Evolutionary conservation across 768 basidiomycete genomes (phyloP).

Genomic region (Lactifluus volemus): DNA sequence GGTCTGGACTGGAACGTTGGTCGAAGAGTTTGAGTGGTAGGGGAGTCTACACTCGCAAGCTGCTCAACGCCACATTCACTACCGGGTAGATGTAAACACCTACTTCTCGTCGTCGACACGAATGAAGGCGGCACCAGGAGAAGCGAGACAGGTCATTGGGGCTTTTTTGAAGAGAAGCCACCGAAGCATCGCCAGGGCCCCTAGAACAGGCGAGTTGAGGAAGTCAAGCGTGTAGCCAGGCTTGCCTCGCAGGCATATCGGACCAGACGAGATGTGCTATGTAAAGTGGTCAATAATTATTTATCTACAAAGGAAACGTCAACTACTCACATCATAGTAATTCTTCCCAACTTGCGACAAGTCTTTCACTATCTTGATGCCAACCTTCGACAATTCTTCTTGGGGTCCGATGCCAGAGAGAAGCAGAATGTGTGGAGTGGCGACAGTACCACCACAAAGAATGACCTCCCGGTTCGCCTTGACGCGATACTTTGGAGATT

Average conservation of each 20-base stretch:
- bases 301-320: background rate
- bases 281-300: background rate
- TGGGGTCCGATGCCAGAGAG: slow-evolving; percentile 36
- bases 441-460: slow-evolving; percentile 19
- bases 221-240: slow-evolving; percentile 16
- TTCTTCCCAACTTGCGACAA: slow-evolving; percentile 18
- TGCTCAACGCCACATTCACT: background rate
- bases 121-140: slow-evolving; percentile 15
- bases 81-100: background rate
- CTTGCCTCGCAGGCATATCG: slow-evolving; percentile 8
- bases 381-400: slow-evolving; percentile 24
- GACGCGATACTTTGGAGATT: slow-evolving; percentile 4
- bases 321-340: slow-evolving; percentile 10
- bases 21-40: slow-evolving; percentile 5
- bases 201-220: slow-evolving; percentile 10
- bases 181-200: slow-evolving; percentile 1
- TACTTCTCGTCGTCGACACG: slow-evolving; percentile 15
- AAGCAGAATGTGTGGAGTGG: slow-evolving; percentile 33
- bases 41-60: slow-evolving; percentile 1
- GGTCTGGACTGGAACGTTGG: background rate
- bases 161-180: slow-evolving; percentile 10
- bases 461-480: slow-evolving; percentile 21
- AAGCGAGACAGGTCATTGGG: slow-evolving; percentile 7
- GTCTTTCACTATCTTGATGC: slow-evolving; percentile 22
- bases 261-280: slow-evolving; percentile 13